Base-by-base conservation (phyloP, 2,329 filamentous ascomycete species). In the Penicillium sp. region DNA sequence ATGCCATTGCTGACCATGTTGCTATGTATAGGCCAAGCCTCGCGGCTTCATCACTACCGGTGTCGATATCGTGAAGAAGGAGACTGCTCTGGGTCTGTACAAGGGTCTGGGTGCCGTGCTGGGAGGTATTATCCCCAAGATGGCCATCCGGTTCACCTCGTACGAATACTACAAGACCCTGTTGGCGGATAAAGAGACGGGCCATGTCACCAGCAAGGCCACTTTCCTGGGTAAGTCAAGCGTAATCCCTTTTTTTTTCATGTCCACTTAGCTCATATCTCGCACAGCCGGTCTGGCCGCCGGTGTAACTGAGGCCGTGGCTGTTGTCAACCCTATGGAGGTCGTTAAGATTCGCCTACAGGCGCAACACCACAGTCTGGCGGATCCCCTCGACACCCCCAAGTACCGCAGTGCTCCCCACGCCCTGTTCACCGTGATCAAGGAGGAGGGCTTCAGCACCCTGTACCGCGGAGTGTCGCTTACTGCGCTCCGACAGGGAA, bases 321-420 rank as follows among this genome's bases (percentile, higher is more conserved):
- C 87, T 40, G 88, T 98, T 42, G 93, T 98, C 46, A 96, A 90
- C 24, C 93, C 93, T 5, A 98, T 98, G 93, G 93, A 98, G 75
- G 93, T 98, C 52, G 82, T 98, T 73, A 98, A 98, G 80, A 98
- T 98, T 67, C 87, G 93, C 40, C 81, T 98, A 59, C 93, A 98
- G 77, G 91, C 91, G 4, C 93, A 98, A 74, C 88, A 96, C 75
- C 93, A 98, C 81, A 89, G 83, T 67, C 93, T 98, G 85, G 89
- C 93, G 40, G 93, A 98, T 67, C 93, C 93, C 5, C 84, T 97
- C 58, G 93, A 97, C 68, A 71, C 96, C 7, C 93, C 93, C 55
- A 97, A 97, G 75, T 97, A 97, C 77, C 87, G 91, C 67, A 96
- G 95, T 71, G 91, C 91, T 22, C 89, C 89, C 1, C 82, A 86